Conservation (phyloP, 192 early-diverging fungal species). For the Rhizophagus sp. region DNA sequence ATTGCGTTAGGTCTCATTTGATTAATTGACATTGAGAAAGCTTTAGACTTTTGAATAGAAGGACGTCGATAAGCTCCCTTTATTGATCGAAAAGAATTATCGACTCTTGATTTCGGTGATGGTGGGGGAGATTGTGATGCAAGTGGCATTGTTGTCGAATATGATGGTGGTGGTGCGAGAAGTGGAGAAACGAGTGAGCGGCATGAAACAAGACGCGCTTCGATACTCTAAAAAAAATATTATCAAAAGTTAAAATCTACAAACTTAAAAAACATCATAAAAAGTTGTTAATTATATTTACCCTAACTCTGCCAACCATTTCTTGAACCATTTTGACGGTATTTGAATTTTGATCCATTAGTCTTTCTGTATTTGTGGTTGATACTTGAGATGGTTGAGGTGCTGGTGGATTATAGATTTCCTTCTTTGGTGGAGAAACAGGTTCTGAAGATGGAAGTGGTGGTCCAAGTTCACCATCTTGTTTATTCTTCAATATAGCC, state of each 20-base stretch:
- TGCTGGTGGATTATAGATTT: conserved; percentile 18
- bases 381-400: background rate
- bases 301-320: conserved; percentile 77
- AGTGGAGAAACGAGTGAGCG: conserved; percentile 76
- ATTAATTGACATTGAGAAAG: background rate
- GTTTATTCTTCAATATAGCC: conserved; percentile 53
- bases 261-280: too few species aligned
- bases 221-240: conserved; percentile 52
- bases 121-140: conserved; percentile 29
- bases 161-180: conserved; percentile 57
- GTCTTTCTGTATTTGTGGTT: background rate
- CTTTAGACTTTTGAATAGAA: conserved; percentile 5
- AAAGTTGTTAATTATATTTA: conserved; percentile 31
- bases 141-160: conserved; percentile 38
- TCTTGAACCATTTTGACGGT: conserved; percentile 72
- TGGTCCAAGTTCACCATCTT: conserved; percentile 34
- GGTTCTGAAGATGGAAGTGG: conserved; percentile 22
- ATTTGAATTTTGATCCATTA: conserved; percentile 42
- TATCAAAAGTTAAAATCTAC: too few species aligned
- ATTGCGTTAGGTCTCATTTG: background rate
- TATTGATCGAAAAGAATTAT: background rate
- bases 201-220: conserved; percentile 70
- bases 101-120: background rate
- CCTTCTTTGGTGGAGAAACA: conserved; percentile 24
- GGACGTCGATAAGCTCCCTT: background rate